Percentiles rank a stretch among this genome's conserved stretches.
phyloP scores from a whole-genome alignment of 2,329 filamentous ascomycete genomes.

The Colletotrichum chrysophilum region DNA sequence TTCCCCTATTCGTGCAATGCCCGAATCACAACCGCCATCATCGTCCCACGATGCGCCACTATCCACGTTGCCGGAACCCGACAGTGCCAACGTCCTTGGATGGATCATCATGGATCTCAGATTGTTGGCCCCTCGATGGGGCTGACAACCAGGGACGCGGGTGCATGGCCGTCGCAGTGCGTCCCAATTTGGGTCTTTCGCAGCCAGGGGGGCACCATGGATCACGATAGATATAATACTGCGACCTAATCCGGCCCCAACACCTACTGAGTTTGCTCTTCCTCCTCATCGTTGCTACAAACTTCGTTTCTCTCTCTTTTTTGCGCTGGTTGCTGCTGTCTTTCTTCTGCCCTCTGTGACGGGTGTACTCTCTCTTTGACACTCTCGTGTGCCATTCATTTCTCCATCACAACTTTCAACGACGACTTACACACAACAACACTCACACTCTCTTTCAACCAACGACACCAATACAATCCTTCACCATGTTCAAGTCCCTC shows the following conservation, averaged over 20 bases:
- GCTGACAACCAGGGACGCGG: not conserved
- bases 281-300: not conserved
- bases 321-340: constrained; percentile 14
- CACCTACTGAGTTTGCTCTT: rapidly evolving
- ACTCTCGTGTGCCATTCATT: constrained; percentile 15
- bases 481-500: constrained; percentile 17
- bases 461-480: not conserved
- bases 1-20: not conserved
- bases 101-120: not conserved
- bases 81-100: not conserved
- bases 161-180: not conserved
- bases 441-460: not conserved
- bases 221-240: not conserved
- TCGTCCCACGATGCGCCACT: not conserved
- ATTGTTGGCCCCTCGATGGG: not conserved
- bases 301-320: not conserved
- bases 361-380: constrained; percentile 19
- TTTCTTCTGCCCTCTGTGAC: constrained; percentile 18
- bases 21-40: not conserved
- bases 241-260: too few relatives aligned
- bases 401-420: not conserved
- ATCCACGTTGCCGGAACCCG: constrained; percentile 1
- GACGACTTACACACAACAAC: not conserved
- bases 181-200: not conserved
- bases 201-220: not conserved